Conservation (phyloP, 805 yeast species). For the Blastobotrys mokoenaii region DNA sequence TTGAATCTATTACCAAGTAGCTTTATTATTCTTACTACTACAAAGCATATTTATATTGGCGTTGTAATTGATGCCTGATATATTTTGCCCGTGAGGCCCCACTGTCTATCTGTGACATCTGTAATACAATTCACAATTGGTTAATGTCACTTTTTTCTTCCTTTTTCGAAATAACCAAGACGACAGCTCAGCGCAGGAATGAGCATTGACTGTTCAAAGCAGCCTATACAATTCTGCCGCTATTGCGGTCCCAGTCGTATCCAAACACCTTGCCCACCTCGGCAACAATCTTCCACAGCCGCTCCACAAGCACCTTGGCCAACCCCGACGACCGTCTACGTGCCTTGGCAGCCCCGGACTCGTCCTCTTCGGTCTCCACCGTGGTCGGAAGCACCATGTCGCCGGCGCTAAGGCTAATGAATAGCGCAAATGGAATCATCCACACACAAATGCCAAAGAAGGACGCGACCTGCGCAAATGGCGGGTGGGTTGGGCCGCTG, state of each 20-base stretch:
- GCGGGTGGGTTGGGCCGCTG: conserved; percentile 61
- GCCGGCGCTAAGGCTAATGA: conserved; percentile 85
- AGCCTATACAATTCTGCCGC: conserved; percentile 39
- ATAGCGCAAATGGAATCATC: conserved; percentile 88
- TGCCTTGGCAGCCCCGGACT: conserved; percentile 25
- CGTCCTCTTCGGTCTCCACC: conserved; percentile 12
- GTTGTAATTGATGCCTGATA: no score
- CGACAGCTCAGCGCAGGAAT: no score
- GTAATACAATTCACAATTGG: no score
- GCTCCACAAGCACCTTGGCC: conserved; percentile 58
- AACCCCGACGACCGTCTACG: conserved; percentile 47
- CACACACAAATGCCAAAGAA: conserved; percentile 91
- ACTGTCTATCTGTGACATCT: no score
- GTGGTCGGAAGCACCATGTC: conserved; percentile 72
- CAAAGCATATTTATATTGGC: no score
- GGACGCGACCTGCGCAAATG: conserved; percentile 86
- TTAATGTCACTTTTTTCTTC: no score
- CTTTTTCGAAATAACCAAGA: no score
- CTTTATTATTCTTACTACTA: no score
- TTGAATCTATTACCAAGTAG: no score
- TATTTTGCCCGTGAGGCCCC: no score
- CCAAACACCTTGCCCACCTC: conserved; percentile 50
- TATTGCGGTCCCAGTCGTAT: conserved; percentile 49
- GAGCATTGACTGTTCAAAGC: no score
- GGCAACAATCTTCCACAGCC: conserved; percentile 40